Conservation (phyloP, 2,329 filamentous ascomycete genomes). For the Epichloe festucae region DNA sequence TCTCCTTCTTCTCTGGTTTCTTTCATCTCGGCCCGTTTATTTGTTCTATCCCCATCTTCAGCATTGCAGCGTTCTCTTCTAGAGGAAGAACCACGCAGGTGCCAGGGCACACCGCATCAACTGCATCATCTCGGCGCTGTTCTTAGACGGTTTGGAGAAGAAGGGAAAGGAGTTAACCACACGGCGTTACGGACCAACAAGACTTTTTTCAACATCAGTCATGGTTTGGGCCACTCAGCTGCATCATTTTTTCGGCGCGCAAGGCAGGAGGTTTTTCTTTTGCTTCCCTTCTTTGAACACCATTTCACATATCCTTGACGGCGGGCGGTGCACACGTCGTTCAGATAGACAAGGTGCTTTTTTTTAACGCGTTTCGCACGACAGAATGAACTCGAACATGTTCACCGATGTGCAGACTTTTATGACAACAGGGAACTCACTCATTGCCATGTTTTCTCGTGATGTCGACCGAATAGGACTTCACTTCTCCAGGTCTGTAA, state of each 20-base stretch:
- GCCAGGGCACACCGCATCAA: neutral
- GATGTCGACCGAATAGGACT: too few relatives aligned
- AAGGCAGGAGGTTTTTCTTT: neutral
- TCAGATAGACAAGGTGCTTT: too few relatives aligned
- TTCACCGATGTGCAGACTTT: too few relatives aligned
- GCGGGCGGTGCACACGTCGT: conserved; percentile 3
- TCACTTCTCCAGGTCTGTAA: too few relatives aligned
- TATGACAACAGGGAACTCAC: too few relatives aligned
- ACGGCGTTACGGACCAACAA: neutral
- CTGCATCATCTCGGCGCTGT: conserved; percentile 2
- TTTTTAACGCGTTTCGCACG: too few relatives aligned
- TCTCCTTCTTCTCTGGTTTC: neutral
- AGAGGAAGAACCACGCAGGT: neutral
- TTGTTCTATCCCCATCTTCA: neutral
- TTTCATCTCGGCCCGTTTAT: neutral
- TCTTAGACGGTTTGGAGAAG: neutral
- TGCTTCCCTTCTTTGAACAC: neutral
- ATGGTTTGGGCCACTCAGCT: conserved; percentile 17
- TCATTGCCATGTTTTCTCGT: too few relatives aligned
- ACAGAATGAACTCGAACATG: too few relatives aligned
- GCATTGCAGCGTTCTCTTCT: neutral
- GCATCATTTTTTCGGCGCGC: conserved; percentile 11
- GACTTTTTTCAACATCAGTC: neutral
- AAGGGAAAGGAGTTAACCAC: neutral
- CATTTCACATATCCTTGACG: conserved; percentile 11